These are phyloP conservation scores for Perkinsus olseni DNA, from an alignment of 169 alveolate species.

Conservation along the genomic window DNA sequence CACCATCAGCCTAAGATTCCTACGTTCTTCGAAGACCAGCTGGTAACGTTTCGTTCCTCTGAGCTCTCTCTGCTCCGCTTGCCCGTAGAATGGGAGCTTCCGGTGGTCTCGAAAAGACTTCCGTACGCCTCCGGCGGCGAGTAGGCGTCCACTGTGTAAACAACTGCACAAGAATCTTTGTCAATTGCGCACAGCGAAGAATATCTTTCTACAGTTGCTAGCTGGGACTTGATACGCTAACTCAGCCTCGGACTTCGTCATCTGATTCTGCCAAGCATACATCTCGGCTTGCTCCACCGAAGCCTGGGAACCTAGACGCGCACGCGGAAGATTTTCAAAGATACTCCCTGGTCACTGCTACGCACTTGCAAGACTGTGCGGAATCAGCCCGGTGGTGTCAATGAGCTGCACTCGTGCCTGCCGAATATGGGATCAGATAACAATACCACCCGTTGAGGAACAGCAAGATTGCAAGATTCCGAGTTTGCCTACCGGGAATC, in stretches of 20 bases:
- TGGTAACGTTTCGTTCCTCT: background rate
- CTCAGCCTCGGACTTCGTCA: background rate
- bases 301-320: background rate
- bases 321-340: background rate
- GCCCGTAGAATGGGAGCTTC: background rate
- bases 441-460: background rate
- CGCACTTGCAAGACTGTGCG: background rate
- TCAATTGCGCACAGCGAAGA: background rate
- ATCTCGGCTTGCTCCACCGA: background rate
- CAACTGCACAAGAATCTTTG: background rate
- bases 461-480: too few species aligned
- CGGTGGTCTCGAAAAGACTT: background rate
- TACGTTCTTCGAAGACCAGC: background rate
- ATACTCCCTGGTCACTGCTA: background rate
- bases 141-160: background rate
- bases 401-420: background rate
- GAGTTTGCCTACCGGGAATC: background rate
- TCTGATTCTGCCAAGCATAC: background rate
- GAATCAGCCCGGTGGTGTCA: background rate
- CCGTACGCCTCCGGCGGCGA: background rate
- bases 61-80: background rate
- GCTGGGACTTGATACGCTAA: background rate
- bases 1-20: background rate
- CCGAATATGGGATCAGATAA: background rate
- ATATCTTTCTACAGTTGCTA: background rate